Base-by-base conservation (phyloP, 805 yeast species). In the Candida verbasci region DNA sequence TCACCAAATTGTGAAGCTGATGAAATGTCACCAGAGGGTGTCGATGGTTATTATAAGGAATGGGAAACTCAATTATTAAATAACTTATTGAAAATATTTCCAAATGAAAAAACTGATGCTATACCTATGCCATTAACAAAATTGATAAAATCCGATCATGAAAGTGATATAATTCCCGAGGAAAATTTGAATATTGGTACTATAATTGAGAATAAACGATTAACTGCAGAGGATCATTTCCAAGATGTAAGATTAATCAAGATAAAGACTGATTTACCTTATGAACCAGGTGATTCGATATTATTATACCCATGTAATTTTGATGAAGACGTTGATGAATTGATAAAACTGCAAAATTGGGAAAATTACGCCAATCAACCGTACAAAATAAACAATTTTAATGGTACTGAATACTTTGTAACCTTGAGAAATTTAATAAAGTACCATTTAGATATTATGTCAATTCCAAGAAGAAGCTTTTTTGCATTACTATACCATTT, bases 1-100 rank as follows among this genome's bases (percentile, higher is more conserved):
- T 70, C 82, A 34, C 71, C 74, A 4, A 64, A 97, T 35, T 85
- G 88, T 23, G 98, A 93, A 49, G 86, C 93, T 16, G 97, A 93
- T 59, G 97, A 93, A 45, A 78, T 75, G 58, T 74, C 85, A 8
- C 64, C 85, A 1, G 86, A 82, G 35, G 91, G 93, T 0, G 74
- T 81, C 7, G 97, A 91, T 47, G 80, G 81, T 0, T 84, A 71
- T 45, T 89, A 78, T 56, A 68, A 76, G 16, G 88, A 81, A 46
- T 91, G 93, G 88, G 82, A 82, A 44, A 55, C 59, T 6, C 53
- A 62, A 9, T 53, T 83, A 9, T 29, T 81, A 1, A 55, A 44
- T 1, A 45, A 51, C 8, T 44, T 67, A 17, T 42, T 37, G 14
- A 31, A 36, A 7, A 34, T 40, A 21, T 54, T 60, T 31, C 60